A percentile compares a stretch with the other conserved stretches of the same genome.
Conservation (phyloP, 495 filamentous ascomycete species). For the Tuber umbilicatum region DNA sequence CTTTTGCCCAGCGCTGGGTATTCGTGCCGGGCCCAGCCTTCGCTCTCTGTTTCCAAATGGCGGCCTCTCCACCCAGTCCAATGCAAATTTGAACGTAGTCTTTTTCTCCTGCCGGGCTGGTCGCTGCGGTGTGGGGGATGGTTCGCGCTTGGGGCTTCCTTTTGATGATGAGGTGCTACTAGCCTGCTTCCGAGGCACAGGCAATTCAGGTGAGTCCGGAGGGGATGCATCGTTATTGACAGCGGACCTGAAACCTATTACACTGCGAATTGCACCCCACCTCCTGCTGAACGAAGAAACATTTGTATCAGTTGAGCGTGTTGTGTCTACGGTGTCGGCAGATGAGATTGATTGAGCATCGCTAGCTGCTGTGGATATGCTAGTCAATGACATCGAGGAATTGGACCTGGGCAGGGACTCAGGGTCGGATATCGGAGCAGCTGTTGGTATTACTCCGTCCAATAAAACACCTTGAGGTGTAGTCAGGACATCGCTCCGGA, state of each 20-base stretch:
- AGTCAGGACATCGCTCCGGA: conserved; percentile 70
- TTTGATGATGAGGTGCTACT: conserved; percentile 40
- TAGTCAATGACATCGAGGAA: conserved; percentile 19
- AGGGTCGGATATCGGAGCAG: conserved; percentile 43
- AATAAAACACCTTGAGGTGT: conserved; percentile 47
- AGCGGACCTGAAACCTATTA: conserved; percentile 28
- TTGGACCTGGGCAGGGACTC: conserved; percentile 29
- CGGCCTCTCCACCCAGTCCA: conserved; percentile 64
- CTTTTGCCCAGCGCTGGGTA: conserved; percentile 65
- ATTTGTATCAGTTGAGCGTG: conserved; percentile 21
- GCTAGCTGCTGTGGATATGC: conserved; percentile 18
- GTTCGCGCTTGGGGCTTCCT: conserved; percentile 28
- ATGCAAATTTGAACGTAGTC: conserved; percentile 69
- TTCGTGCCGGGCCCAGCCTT: conserved; percentile 62
- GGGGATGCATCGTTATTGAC: conserved; percentile 41
- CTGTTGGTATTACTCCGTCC: conserved; percentile 42
- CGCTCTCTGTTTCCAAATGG: conserved; percentile 52
- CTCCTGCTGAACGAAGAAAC: conserved; percentile 26
- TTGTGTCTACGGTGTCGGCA: background rate
- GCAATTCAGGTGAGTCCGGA: conserved; percentile 24
- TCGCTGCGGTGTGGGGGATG: conserved; percentile 36
- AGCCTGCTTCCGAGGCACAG: conserved; percentile 41
- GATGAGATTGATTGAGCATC: conserved; percentile 35
- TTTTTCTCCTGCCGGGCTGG: conserved; percentile 50
- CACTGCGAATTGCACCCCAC: conserved; percentile 37